Percentiles rank a stretch among this genome's conserved stretches.
These are phyloP conservation scores for Fraxinus sp. DNA, from an alignment of 305 asterid species.

Conservation along the genomic window DNA sequence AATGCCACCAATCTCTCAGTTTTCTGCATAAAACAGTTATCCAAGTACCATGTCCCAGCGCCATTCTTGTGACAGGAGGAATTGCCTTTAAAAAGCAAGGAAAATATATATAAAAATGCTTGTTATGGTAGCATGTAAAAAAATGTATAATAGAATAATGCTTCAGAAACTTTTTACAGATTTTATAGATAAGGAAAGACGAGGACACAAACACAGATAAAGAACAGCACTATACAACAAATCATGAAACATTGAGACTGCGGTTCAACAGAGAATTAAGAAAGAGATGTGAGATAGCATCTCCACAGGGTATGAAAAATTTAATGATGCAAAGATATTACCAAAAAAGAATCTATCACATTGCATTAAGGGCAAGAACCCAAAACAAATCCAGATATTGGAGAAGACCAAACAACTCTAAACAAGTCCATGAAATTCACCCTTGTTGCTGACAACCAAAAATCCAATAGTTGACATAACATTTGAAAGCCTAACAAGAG, in stretches of 20 bases:
- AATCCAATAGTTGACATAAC: neutral
- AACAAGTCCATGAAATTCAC: neutral
- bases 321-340: neutral
- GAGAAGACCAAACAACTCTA: conserved; percentile 3
- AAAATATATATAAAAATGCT: conserved; percentile 3
- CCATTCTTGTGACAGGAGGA: conserved; percentile 95
- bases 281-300: conserved; percentile 7
- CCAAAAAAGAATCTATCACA: conserved; percentile 1
- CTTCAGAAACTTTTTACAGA: neutral
- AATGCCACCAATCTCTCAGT: conserved; percentile 96
- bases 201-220: neutral
- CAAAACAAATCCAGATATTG: neutral
- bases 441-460: neutral
- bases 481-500: neutral
- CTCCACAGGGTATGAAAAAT: neutral
- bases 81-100: conserved; percentile 55
- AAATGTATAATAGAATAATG: neutral
- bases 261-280: neutral
- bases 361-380: neutral
- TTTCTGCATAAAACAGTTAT: conserved; percentile 88
- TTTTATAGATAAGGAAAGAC: neutral
- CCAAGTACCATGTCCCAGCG: conserved; percentile 89
- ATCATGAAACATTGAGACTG: neutral
- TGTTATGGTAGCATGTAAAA: neutral
- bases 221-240: neutral